phyloP scores from a whole-genome alignment of 2,329 filamentous ascomycete genomes.

The Arachnopeziza araneosa region DNA sequence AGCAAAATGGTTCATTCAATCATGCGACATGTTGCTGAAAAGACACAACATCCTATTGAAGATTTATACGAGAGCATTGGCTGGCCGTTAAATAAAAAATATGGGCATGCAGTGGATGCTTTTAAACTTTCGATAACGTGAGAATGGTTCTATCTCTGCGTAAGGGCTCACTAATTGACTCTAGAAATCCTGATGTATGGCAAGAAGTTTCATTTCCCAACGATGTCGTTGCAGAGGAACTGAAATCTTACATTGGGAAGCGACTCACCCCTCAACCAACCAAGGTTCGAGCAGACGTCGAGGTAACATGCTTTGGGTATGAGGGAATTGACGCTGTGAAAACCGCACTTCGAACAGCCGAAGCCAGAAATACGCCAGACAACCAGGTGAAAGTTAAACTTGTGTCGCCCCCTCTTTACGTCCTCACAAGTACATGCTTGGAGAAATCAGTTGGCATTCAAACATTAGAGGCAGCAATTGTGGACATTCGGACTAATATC shows the following conservation, averaged over 20 bases:
- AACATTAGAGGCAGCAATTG: constrained; percentile 81
- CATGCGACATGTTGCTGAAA: constrained; percentile 97
- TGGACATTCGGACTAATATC: constrained; percentile 79
- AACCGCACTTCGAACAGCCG: constrained; percentile 81
- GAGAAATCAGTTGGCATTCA: constrained; percentile 86
- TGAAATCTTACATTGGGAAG: constrained; percentile 95
- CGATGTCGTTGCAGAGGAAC: constrained; percentile 78
- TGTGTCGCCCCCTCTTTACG: constrained; percentile 95
- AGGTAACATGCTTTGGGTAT: constrained; percentile 92
- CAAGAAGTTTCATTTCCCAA: constrained; percentile 85
- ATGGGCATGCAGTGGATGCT: constrained; percentile 91
- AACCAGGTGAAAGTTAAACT: constrained; percentile 97
- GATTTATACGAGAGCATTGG: constrained; percentile 88
- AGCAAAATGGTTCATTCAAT: constrained; percentile 99
- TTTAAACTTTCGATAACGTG: constrained; percentile 99
- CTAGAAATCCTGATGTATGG: constrained; percentile 91
- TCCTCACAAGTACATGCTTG: constrained; percentile 89
- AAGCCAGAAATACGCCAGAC: constrained; percentile 86
- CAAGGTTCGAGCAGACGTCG: constrained; percentile 96
- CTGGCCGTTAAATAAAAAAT: constrained; percentile 98
- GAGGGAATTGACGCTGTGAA: constrained; percentile 99
- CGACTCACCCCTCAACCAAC: constrained; percentile 96
- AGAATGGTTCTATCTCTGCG: constrained; percentile 26
- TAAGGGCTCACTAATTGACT: constrained; percentile 13
- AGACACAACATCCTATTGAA: constrained; percentile 92